phyloP scores from a whole-genome alignment of 140 eudicot species.

The Flaveria floridana region DNA sequence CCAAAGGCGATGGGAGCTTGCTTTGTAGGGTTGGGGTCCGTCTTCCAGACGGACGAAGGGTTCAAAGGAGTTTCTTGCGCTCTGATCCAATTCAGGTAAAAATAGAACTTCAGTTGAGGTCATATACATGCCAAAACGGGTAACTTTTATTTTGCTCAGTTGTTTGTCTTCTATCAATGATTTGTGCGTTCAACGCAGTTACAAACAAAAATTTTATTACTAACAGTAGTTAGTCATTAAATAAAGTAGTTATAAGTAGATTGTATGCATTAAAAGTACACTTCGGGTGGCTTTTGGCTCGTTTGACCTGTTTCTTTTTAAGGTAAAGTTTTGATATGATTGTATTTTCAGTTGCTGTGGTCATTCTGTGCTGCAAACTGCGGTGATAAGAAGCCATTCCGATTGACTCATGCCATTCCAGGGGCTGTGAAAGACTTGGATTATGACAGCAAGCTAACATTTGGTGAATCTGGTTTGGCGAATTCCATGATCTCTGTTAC shows the following conservation, averaged over 20 bases:
- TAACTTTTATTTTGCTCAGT: no score
- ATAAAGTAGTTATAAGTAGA: neutral
- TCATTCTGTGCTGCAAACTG: slow-evolving; percentile 78
- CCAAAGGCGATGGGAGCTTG: slow-evolving; percentile 60
- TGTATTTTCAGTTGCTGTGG: slow-evolving; percentile 69
- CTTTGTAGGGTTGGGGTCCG: slow-evolving; percentile 85
- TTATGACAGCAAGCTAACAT: slow-evolving; percentile 43
- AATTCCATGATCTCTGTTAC: slow-evolving; percentile 81
- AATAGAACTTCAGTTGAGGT: neutral
- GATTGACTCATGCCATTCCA: slow-evolving; percentile 73
- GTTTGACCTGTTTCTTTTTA: neutral
- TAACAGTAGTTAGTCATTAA: neutral
- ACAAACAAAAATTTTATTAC: neutral
- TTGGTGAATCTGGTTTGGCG: slow-evolving; percentile 82
- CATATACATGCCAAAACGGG: no score
- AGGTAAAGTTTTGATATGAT: neutral
- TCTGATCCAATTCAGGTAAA: slow-evolving; percentile 72
- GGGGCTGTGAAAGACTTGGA: slow-evolving; percentile 69
- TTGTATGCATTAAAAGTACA: neutral
- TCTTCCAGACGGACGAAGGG: slow-evolving; percentile 88
- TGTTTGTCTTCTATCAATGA: no score
- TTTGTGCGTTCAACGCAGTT: neutral
- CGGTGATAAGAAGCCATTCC: slow-evolving; percentile 53
- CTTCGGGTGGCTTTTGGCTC: neutral
- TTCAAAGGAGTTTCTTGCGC: slow-evolving; percentile 77